Evolutionary conservation across 2,329 filamentous ascomycete species (phyloP).

Genomic region (Neoascochyta sp.): DNA sequence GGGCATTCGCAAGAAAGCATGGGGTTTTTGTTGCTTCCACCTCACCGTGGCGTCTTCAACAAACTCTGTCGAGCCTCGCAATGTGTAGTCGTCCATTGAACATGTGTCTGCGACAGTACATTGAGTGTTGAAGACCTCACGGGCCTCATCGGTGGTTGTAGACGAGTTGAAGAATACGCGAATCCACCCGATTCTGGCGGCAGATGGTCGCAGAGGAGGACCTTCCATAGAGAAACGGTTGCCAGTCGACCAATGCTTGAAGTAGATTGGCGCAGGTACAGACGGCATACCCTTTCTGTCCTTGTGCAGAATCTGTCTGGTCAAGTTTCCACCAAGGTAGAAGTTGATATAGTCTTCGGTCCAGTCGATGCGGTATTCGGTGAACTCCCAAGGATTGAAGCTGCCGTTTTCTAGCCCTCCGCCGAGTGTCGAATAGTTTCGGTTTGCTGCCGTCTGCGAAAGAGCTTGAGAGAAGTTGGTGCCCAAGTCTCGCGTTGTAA

Average conservation of each 20-base stretch:
- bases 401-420: conserved; percentile 28
- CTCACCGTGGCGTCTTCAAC: conserved; percentile 16
- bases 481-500: conserved; percentile 37
- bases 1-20: conserved; percentile 25
- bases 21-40: conserved; percentile 29
- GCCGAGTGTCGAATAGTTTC: conserved; percentile 40
- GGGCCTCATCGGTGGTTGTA: conserved; percentile 31
- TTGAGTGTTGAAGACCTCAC: conserved; percentile 24
- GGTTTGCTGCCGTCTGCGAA: conserved; percentile 22
- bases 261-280: conserved; percentile 42
- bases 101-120: conserved; percentile 35
- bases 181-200: conserved; percentile 46
- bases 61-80: conserved; percentile 34
- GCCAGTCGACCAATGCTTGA: conserved; percentile 50
- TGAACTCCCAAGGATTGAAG: conserved; percentile 43
- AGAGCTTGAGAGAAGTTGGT: conserved; percentile 42
- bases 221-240: conserved; percentile 46
- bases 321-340: conserved; percentile 41
- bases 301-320: conserved; percentile 33
- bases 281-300: conserved; percentile 37
- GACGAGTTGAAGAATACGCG: conserved; percentile 52
- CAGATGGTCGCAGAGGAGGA: conserved; percentile 40
- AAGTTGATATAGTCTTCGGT: conserved; percentile 43
- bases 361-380: conserved; percentile 50
- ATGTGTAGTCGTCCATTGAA: conserved; percentile 31